phyloP scores from a whole-genome alignment of 2,329 filamentous ascomycete species.

The Phyllachora maydis region DNA sequence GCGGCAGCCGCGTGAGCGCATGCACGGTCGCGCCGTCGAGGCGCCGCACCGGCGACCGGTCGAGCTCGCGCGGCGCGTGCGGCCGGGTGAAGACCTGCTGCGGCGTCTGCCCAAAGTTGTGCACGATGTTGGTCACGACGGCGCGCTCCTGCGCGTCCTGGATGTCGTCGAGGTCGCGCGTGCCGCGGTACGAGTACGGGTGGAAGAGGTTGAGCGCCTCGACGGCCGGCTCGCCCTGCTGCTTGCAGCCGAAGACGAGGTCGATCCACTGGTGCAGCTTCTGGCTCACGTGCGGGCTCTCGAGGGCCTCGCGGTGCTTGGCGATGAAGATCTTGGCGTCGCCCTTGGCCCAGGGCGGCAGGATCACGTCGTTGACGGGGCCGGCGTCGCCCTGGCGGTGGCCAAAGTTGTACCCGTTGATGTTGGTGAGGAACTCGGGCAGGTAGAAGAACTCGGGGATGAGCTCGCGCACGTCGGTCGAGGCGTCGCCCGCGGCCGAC shows the following conservation, averaged over 20 bases:
- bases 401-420: slow-evolving; percentile 90
- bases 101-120: slow-evolving; percentile 96
- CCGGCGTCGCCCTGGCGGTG: slow-evolving; percentile 60
- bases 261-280: slow-evolving; percentile 92
- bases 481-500: slow-evolving; percentile 74
- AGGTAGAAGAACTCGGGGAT: slow-evolving; percentile 97
- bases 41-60: slow-evolving; percentile 40
- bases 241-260: slow-evolving; percentile 82
- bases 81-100: slow-evolving; percentile 77
- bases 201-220: slow-evolving; percentile 93
- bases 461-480: slow-evolving; percentile 83
- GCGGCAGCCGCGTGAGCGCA: slow-evolving; percentile 55
- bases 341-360: slow-evolving; percentile 95
- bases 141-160: slow-evolving; percentile 70
- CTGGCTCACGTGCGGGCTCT: slow-evolving; percentile 80
- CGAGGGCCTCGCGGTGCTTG: slow-evolving; percentile 87
- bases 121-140: slow-evolving; percentile 86
- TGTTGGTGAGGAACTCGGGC: slow-evolving; percentile 84
- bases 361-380: slow-evolving; percentile 62
- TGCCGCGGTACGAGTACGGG: slow-evolving; percentile 83
- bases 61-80: slow-evolving; percentile 58
- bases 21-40: slow-evolving; percentile 70
- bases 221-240: slow-evolving; percentile 77
- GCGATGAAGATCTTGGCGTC: slow-evolving; percentile 90
- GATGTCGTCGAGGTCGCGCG: slow-evolving; percentile 81